A percentile compares a stretch with the other conserved stretches of the same genome.
Conservation (phyloP, 768 basidiomycete species). For the Rhodocollybia butyracea region DNA sequence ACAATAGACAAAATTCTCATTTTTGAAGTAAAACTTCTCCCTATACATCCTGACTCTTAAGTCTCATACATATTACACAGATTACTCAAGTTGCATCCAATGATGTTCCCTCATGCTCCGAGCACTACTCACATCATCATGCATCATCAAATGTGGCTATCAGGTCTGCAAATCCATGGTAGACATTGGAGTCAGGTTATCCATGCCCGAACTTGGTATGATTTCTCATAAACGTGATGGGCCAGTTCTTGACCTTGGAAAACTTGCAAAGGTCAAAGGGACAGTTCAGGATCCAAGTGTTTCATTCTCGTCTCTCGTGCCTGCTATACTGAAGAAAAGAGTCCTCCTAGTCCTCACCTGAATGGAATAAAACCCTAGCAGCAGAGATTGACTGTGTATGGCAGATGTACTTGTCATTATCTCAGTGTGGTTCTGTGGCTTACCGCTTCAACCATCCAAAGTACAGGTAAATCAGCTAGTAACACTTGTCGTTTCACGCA, state of each 20-base stretch:
- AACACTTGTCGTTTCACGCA: constrained; percentile 7
- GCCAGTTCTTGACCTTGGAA: not conserved
- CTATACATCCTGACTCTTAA: not conserved
- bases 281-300: not conserved
- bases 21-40: not conserved
- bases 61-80: not conserved
- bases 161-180: not conserved
- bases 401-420: constrained; percentile 3
- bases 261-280: not conserved
- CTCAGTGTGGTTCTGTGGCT: constrained; percentile 4
- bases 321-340: not conserved
- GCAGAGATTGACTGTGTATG: constrained; percentile 11
- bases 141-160: not conserved
- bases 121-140: not conserved
- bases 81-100: not conserved
- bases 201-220: not conserved
- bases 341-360: no score
- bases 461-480: constrained; percentile 9
- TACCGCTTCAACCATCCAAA: constrained; percentile 6
- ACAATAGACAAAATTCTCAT: not conserved
- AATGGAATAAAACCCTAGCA: no score
- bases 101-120: not conserved
- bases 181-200: not conserved
- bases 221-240: not conserved
- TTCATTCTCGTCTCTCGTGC: not conserved